These are phyloP conservation scores for Ligustrum vulgare DNA, from an alignment of 257 asterid genomes.

Conservation along the genomic window DNA sequence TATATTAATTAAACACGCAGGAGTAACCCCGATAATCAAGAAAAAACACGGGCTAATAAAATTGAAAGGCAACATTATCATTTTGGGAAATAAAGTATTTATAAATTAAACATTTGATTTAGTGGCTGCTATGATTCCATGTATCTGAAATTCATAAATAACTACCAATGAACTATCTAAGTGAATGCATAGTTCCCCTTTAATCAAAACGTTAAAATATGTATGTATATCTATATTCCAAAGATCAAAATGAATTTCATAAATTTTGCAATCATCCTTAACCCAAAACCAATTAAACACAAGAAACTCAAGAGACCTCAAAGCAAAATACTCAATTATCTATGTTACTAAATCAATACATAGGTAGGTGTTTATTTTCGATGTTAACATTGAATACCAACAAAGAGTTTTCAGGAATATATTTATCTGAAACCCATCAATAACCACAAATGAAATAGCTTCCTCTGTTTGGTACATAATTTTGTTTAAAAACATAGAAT, in stretches of 20 bases:
- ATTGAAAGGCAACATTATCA: neutral
- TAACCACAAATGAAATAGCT: neutral
- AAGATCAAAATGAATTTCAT: neutral
- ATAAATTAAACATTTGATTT: neutral
- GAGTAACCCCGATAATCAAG: neutral
- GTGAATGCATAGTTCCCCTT: neutral
- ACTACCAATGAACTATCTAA: neutral
- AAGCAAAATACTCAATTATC: neutral
- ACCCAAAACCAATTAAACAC: neutral
- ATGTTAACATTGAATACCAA: neutral
- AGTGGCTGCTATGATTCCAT: neutral
- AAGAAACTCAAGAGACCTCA: neutral
- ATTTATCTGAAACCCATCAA: neutral
- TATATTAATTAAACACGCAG: neutral
- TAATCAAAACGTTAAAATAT: conserved; percentile 12
- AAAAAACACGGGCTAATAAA: neutral
- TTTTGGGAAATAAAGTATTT: neutral
- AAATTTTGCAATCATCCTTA: neutral
- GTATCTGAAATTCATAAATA: neutral
- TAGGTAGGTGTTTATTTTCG: neutral
- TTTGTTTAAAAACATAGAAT: too few relatives aligned
- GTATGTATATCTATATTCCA: too few relatives aligned
- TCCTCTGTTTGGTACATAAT: too few relatives aligned
- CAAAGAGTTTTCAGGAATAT: neutral
- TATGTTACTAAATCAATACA: conserved; percentile 25